Evolutionary conservation across 257 asterid genomes (phyloP).

Genomic region (Primulina eburnea): DNA sequence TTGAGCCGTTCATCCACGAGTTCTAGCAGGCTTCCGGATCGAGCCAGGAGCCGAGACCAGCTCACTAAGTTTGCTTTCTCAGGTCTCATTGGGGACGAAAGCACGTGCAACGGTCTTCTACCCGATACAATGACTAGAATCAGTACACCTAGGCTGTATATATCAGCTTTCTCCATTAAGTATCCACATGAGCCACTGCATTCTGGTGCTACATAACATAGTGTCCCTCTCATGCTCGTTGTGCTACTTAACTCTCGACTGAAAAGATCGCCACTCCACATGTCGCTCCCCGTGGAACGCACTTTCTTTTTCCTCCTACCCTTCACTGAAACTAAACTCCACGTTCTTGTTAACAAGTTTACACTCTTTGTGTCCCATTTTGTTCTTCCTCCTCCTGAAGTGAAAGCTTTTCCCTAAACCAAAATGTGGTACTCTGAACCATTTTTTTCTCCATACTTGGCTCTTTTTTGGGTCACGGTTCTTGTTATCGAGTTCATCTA

Average conservation of each 20-base stretch:
- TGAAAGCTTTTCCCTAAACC: slow-evolving; percentile 57
- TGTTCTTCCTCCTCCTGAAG: slow-evolving; percentile 38
- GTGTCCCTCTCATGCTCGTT: slow-evolving; percentile 96
- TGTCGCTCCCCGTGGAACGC: slow-evolving; percentile 54
- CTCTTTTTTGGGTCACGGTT: slow-evolving; percentile 28
- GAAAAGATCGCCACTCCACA: slow-evolving; percentile 86
- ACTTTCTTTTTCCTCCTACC: slow-evolving; percentile 58
- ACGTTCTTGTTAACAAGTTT: slow-evolving; percentile 30
- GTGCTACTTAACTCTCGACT: slow-evolving; percentile 96
- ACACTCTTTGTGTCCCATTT: slow-evolving; percentile 22
- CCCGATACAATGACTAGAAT: slow-evolving; percentile 81
- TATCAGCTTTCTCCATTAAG: slow-evolving; percentile 83
- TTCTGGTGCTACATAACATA: slow-evolving; percentile 91
- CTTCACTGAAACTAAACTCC: slow-evolving; percentile 77
- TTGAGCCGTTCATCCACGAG: slow-evolving; percentile 67
- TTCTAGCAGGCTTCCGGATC: slow-evolving; percentile 60
- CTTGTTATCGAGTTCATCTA: slow-evolving; percentile 51
- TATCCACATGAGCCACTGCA: slow-evolving; percentile 58
- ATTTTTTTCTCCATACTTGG: slow-evolving; percentile 29
- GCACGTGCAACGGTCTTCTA: slow-evolving; percentile 86
- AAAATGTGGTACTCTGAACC: slow-evolving; percentile 54
- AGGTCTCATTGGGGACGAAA: slow-evolving; percentile 87
- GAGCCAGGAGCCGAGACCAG: slow-evolving; percentile 82
- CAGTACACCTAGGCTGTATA: slow-evolving; percentile 86
- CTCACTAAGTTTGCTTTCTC: slow-evolving; percentile 84